Evolutionary conservation across 345 rosid genomes (phyloP).

Genomic region (Abelmoschus esculentus): DNA sequence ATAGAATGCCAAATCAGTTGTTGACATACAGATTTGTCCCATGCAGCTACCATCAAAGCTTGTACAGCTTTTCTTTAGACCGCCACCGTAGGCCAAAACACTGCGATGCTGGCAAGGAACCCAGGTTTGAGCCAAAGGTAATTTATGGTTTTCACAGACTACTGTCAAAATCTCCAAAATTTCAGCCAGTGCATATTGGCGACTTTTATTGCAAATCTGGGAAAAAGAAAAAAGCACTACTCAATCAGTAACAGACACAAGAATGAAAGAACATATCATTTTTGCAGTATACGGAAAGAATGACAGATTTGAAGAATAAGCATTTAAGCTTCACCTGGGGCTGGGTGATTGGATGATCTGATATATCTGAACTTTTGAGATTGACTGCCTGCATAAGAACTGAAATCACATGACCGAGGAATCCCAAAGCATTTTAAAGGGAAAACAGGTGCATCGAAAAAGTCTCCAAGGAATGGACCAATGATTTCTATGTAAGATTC

Average conservation of each 20-base stretch:
- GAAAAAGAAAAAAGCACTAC: slow-evolving; percentile 13
- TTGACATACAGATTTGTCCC: slow-evolving; percentile 88
- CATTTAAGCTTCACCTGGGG: slow-evolving; percentile 48
- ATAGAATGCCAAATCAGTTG: slow-evolving; percentile 75
- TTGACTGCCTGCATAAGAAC: slow-evolving; percentile 76
- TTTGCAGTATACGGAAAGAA: background rate
- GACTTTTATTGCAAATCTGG: slow-evolving; percentile 91
- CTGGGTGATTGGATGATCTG: slow-evolving; percentile 46
- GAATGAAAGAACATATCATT: slow-evolving; percentile 6
- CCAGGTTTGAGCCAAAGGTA: slow-evolving; percentile 98
- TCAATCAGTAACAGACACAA: slow-evolving; percentile 27
- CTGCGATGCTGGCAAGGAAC: slow-evolving; percentile 89
- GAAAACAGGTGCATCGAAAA: background rate
- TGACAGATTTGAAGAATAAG: slow-evolving; percentile 18
- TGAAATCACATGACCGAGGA: slow-evolving; percentile 32
- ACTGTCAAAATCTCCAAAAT: slow-evolving; percentile 83
- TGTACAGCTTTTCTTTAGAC: slow-evolving; percentile 74
- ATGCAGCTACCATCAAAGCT: slow-evolving; percentile 87
- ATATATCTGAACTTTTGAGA: slow-evolving; percentile 76
- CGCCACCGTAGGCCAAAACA: slow-evolving; percentile 84
- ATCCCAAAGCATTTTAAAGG: slow-evolving; percentile 9
- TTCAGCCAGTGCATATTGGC: slow-evolving; percentile 82
- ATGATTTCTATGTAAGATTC: background rate
- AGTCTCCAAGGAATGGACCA: background rate
- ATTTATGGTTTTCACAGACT: slow-evolving; percentile 72